Percentiles rank a stretch among this genome's conserved stretches.
Evolutionary conservation across 768 basidiomycete genomes (phyloP).

Genomic region (Trametopsis cervina): DNA sequence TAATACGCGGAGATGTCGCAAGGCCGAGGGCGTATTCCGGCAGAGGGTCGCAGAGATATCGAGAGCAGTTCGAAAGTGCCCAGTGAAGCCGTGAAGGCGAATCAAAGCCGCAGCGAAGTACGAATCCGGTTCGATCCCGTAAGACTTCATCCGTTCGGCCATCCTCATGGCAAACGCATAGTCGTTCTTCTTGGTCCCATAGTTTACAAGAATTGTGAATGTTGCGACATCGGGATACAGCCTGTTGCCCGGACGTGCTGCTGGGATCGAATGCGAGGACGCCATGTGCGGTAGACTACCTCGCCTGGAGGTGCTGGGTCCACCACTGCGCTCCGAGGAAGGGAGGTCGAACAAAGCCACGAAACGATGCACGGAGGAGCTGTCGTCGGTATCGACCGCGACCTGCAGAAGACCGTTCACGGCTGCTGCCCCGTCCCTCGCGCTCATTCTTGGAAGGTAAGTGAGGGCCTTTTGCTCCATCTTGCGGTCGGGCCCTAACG

Average conservation of each 20-base stretch:
- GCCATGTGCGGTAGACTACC: slow-evolving; percentile 15
- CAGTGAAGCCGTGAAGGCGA: slow-evolving; percentile 43
- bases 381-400: slow-evolving; percentile 48
- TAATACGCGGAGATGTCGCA: slow-evolving; percentile 20
- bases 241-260: neutral
- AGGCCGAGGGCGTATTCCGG: slow-evolving; percentile 13
- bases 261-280: neutral
- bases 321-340: slow-evolving; percentile 5
- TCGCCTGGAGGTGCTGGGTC: slow-evolving; percentile 23
- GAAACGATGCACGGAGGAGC: slow-evolving; percentile 37
- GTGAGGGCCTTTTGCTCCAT: slow-evolving; percentile 48
- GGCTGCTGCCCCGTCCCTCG: slow-evolving; percentile 38
- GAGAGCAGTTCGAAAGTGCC: slow-evolving; percentile 43
- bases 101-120: slow-evolving; percentile 47
- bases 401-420: slow-evolving; percentile 66
- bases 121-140: slow-evolving; percentile 38
- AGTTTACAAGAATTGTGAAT: slow-evolving; percentile 56
- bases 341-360: slow-evolving; percentile 39
- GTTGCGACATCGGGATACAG: slow-evolving; percentile 47
- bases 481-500: slow-evolving; percentile 48
- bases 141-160: slow-evolving; percentile 38
- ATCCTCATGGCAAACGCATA: slow-evolving; percentile 39
- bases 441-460: slow-evolving; percentile 35
- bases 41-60: slow-evolving; percentile 44
- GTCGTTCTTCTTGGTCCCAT: slow-evolving; percentile 38